Evolutionary conservation across 306 rosid species (phyloP), one percentile per base, ranked within the genome.

Genomic region (Corylus avellana): DNA sequence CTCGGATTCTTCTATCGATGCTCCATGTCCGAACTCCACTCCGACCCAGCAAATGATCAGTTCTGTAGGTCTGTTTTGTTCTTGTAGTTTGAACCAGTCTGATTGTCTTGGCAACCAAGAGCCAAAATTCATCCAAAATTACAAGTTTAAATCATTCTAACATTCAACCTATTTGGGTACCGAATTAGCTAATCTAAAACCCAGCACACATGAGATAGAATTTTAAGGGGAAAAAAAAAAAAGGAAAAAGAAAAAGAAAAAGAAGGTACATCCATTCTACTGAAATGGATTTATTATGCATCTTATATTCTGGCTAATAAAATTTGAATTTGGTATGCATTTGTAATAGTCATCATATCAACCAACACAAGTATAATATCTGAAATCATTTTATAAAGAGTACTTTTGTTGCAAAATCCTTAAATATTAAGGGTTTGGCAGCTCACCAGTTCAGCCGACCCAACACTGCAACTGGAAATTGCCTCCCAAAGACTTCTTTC

Each of bases 371-470:
- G 39, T 8, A 3, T 16, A 61, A 13, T 57, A 25, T 27, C 37
- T 27, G 39, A 27, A 25, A 13, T 27, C 68, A 61, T 27, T 61
- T 4, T 27, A 61, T 61, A 32, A 25, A 66, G 64, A 16, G 49
- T 9, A 35, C 37, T 27, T 37, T 37, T 8, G 51, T 74, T 27
- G 76, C 35, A 44, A 76, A 14, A 16, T 49, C 20, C 14, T 81
- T 82, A 86, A 59, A 86, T 77, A 75, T 78, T 46, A 50, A 86
- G 87, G 77, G 82, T 71, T 78, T 83, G 87, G 70, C 89, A 83
- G 82, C 87, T 78, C 67, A 86, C 85, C 58, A 84, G 85, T 77
- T 86, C 85, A 53, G 81, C 73, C 16, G 84, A 75, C 76, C 85
- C 70, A 72, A 83, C 84, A 25, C 75, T 58, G 77, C 78, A 78